Base-by-base conservation (phyloP, 208 protist genomes). In the Leishmania major region DNA sequence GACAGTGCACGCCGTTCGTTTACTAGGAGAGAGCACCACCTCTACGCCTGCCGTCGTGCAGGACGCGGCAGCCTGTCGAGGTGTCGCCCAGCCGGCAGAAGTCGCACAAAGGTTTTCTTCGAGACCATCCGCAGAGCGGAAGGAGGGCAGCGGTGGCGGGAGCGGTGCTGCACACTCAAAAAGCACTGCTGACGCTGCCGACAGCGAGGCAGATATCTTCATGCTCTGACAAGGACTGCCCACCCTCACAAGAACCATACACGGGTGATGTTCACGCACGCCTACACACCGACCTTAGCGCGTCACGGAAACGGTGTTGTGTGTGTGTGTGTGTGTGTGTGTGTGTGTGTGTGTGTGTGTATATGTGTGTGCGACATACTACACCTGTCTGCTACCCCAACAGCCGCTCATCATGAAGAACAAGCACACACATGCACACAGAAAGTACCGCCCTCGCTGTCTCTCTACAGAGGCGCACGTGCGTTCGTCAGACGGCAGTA, bases 191-290 rank as follows among this genome's bases (percentile, higher is more conserved):
- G 83, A 79, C 5, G 78, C 57, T 31, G 83, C 83, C 10, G 83
- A 86, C 83, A 82, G 83, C 66, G 83, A 86, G 15, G 78, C 77
- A 45, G 83, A 86, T 60, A 77, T 86, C 57, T 86, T 86, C 67
- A 19, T 86, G 66, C 43, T 86, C 45, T 86, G 47, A 71, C 19
- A 45, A 35, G 19, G 40, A 45, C 28, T 31, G 10, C 49, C 10
- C 49, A n/a, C 71, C 71, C 31, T n/a, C 25, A 28, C 69, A 28
- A 28, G 4, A 45, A 3, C 7, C 28, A 13, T 31, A 25, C 28
- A 13, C 15, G 15, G 22, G 11, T 15, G 22, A 43, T 28, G 69
- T 11, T 51, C 43, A 47, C 37, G 6, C 17, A 17, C 40, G 3
- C 0, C 37, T 37, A 47, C 67, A 72, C 67, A 25, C 37, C 5